Evolutionary conservation across 805 yeast genomes (phyloP).

Genomic region (Yarrowia deformans): DNA sequence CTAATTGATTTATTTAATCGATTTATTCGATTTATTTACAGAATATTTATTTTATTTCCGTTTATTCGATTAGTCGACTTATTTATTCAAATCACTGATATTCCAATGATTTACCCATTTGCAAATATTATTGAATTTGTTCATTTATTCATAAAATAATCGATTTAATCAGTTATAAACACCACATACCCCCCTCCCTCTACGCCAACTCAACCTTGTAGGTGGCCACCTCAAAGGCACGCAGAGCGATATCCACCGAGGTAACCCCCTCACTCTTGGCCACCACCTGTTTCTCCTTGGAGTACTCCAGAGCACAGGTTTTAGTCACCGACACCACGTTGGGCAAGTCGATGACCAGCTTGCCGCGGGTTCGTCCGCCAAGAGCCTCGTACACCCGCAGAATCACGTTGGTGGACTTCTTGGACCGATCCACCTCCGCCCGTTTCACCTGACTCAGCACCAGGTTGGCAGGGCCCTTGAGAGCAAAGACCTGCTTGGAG

Average conservation of each 20-base stretch:
- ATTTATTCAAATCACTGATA: too few relatives aligned
- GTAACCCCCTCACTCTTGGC: background rate
- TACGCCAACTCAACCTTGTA: slow-evolving; percentile 23
- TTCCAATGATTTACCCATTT: too few relatives aligned
- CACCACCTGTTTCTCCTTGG: slow-evolving; percentile 41
- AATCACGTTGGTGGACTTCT: slow-evolving; percentile 60
- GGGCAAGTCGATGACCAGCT: slow-evolving; percentile 13
- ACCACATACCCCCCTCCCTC: background rate
- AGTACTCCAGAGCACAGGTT: slow-evolving; percentile 28
- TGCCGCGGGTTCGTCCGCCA: slow-evolving; percentile 75
- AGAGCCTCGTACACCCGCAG: slow-evolving; percentile 84
- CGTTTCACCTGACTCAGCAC: slow-evolving; percentile 82
- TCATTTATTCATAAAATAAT: too few relatives aligned
- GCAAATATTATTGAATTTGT: too few relatives aligned
- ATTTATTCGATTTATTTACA: too few relatives aligned
- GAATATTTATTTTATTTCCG: too few relatives aligned
- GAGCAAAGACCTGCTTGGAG: slow-evolving; percentile 48
- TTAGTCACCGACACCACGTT: slow-evolving; percentile 33
- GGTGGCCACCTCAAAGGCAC: slow-evolving; percentile 39
- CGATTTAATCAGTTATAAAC: too few relatives aligned
- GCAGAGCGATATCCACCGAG: slow-evolving; percentile 28
- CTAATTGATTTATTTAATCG: background rate
- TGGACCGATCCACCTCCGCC: slow-evolving; percentile 54
- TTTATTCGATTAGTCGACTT: too few relatives aligned
- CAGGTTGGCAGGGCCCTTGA: slow-evolving; percentile 63